Percentiles rank a stretch among this genome's conserved stretches.
These are phyloP conservation scores for Staphylotrichum longicolle DNA, from an alignment of 495 filamentous ascomycete species.

Conservation along the genomic window DNA sequence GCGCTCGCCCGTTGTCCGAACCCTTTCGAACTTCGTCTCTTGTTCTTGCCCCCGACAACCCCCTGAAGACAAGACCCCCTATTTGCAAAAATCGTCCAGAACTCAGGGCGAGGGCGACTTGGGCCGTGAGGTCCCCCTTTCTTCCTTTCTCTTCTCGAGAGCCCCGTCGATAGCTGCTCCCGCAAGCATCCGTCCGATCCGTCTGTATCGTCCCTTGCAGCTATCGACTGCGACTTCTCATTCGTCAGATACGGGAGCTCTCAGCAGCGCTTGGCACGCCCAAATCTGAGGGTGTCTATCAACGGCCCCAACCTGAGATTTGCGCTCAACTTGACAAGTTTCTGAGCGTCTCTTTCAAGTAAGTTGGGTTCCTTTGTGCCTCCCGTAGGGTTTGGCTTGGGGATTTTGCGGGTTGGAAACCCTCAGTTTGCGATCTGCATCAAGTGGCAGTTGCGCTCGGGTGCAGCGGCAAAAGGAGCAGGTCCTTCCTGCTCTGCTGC, in stretches of 20 bases:
- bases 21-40: not conserved
- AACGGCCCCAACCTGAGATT: too few species aligned
- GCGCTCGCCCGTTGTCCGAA: not conserved
- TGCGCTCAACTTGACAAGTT: not conserved
- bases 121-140: conserved; percentile 1
- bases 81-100: conserved; percentile 9
- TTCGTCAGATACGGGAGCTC: conserved; percentile 8
- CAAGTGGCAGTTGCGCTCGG: not conserved
- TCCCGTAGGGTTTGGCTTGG: not conserved
- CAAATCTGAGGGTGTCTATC: too few species aligned
- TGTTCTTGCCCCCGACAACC: conserved; percentile 10
- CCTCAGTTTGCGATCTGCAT: not conserved
- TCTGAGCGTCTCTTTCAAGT: not conserved
- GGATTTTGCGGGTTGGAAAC: not conserved
- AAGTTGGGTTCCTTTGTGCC: not conserved
- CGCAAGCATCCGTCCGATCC: conserved; percentile 6
- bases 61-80: not conserved
- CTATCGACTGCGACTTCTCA: conserved; percentile 18
- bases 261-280: conserved; percentile 6
- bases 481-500: too few species aligned
- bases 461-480: not conserved
- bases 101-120: conserved; percentile 12
- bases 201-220: conserved; percentile 3
- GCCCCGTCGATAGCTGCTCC: conserved; percentile 11
- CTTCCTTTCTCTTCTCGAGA: conserved; percentile 2